Base-by-base conservation (phyloP, 129 eudicot species). In the Silybum marianum region DNA sequence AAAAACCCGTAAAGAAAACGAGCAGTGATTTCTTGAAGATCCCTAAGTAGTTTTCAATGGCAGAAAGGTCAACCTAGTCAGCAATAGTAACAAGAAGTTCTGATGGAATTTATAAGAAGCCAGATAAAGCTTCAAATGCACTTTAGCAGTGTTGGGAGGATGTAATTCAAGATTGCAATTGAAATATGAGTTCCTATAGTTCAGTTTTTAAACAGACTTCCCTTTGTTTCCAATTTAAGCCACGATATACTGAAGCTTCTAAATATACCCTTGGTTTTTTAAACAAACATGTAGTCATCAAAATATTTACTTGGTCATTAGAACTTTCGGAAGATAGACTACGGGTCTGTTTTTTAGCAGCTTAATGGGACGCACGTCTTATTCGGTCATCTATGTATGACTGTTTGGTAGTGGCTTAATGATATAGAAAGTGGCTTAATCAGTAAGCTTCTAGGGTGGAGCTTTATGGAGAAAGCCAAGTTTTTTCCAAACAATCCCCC, bases 21-120 rank as follows among this genome's bases (percentile, higher is more conserved):
- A 92, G 42, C 13, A 86, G 71, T 25, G 90, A 54, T 28, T 79
- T 94, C 88, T 79, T 90, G 65, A 92, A 70, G 73, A 90, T 36
- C 32, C 97, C 97, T 91, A 89, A 72, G 72, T 65, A 34, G 21
- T 65, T 80, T 67, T 46, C 4, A 54, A 46, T 16, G 54, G 13
- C 62, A 71, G 21, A 44, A 44, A 69, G 75, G 26, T 70, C n/a
- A 74, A 44, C 73, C 23, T 54, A 18, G 60, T 71, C 63, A 58
- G 46, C 36, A 42, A n/a, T 34, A 80, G 62, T 39, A 80, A 34
- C 46, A 23, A 6, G 58, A 19, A 2, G n/a, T 21, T 69, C 25
- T 30, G 18, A 30, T 62, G 23, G 6, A 40, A 40, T 18, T 19
- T 73, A 14, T 71, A 42, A 21, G 62, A 42, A 72, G 9, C 63